These are phyloP conservation scores for Candolleomyces aberdarensis DNA, from an alignment of 768 basidiomycete species.

Conservation along the genomic window DNA sequence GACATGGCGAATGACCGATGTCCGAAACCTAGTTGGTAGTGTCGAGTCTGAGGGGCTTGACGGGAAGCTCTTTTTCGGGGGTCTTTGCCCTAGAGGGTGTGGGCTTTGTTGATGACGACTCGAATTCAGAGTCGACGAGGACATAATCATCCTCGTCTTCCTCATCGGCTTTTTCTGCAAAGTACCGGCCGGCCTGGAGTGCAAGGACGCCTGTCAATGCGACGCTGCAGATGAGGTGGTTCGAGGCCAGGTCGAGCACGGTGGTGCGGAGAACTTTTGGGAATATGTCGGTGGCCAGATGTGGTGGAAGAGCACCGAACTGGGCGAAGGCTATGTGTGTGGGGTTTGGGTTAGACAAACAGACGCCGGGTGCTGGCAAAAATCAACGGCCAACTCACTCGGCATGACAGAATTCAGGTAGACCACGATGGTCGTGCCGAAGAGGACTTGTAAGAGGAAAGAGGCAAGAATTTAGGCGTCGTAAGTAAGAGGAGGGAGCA, in stretches of 20 bases:
- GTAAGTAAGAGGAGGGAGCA: neutral
- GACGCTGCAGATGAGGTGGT: constrained; percentile 83
- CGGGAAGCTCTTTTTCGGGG: neutral
- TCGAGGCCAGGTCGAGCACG: constrained; percentile 78
- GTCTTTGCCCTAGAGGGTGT: constrained; percentile 6
- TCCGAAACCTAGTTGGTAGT: no score
- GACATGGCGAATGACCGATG: no score
- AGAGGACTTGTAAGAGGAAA: constrained; percentile 53
- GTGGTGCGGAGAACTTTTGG: constrained; percentile 58
- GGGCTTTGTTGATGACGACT: neutral
- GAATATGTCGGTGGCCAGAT: constrained; percentile 52
- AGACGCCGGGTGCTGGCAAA: neutral
- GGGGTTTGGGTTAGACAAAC: neutral
- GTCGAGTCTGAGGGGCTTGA: neutral
- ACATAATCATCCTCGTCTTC: constrained; percentile 49
- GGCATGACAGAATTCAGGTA: constrained; percentile 78
- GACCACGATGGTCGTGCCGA: constrained; percentile 64
- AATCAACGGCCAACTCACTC: constrained; percentile 44
- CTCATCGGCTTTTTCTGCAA: constrained; percentile 73
- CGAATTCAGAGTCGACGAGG: constrained; percentile 22
- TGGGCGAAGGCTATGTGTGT: constrained; percentile 30
- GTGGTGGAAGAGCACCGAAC: constrained; percentile 55
- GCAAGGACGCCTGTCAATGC: constrained; percentile 84
- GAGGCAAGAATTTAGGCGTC: constrained; percentile 2
- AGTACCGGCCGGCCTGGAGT: constrained; percentile 80